Conservation (phyloP, 352 stramenopile species). For the Pythium vanterpoolii region DNA sequence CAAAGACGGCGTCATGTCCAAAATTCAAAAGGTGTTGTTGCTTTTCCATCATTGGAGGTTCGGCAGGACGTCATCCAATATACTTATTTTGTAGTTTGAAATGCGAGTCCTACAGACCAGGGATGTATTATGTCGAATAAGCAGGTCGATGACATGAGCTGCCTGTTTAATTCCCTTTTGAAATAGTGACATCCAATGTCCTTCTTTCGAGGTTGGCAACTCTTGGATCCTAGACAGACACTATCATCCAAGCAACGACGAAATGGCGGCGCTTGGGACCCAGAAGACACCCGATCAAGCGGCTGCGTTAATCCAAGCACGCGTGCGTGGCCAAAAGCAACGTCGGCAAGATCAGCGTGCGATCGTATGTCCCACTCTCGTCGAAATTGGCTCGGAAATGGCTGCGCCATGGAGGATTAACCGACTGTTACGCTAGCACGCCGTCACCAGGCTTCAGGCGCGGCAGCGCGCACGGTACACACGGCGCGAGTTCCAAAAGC, state of each 20-base stretch:
- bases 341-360: slow-evolving; percentile 26
- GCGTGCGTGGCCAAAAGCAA: slow-evolving; percentile 36
- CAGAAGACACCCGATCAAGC: slow-evolving; percentile 40
- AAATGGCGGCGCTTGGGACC: slow-evolving; percentile 7
- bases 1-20: neutral
- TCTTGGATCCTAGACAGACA: neutral
- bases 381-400: neutral
- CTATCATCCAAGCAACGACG: neutral
- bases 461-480: slow-evolving; percentile 55
- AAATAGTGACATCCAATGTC: neutral
- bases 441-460: slow-evolving; percentile 54
- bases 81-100: no score
- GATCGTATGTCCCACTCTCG: slow-evolving; percentile 29
- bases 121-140: no score
- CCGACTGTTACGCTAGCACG: slow-evolving; percentile 27
- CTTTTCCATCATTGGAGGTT: neutral
- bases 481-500: slow-evolving; percentile 41
- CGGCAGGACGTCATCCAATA: no score
- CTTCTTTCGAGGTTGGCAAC: neutral
- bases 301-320: slow-evolving; percentile 52
- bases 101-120: no score
- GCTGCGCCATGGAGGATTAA: neutral
- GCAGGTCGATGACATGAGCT: no score
- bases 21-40: no score
- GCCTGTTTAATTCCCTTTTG: no score